A percentile compares a stretch with the other conserved stretches of the same genome.
Evolutionary conservation across 305 asterid species (phyloP).

Genomic region (Fraxinus platypoda): DNA sequence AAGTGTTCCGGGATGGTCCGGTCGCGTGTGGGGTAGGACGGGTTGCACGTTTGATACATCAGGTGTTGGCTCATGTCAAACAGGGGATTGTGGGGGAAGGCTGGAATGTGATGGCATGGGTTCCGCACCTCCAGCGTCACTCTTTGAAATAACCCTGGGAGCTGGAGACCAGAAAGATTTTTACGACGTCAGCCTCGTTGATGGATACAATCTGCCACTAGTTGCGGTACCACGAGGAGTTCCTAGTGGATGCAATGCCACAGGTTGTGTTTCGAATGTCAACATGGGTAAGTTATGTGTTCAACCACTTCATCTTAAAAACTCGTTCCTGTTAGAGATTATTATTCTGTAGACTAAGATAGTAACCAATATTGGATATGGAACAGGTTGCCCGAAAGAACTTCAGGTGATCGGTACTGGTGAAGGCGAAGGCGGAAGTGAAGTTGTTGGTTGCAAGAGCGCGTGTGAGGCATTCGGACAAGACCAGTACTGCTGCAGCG

Average conservation of each 20-base stretch:
- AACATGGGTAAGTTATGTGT: conserved; percentile 49
- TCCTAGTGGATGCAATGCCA: conserved; percentile 57
- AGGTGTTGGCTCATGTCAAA: conserved; percentile 71
- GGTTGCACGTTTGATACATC: conserved; percentile 67
- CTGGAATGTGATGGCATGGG: conserved; percentile 72
- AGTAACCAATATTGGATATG: not conserved
- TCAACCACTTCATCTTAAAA: not conserved
- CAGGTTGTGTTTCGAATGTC: conserved; percentile 66
- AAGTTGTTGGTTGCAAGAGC: conserved; percentile 80
- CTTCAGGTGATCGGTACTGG: conserved; percentile 70
- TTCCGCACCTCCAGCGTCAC: conserved; percentile 73
- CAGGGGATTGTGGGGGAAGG: conserved; percentile 84
- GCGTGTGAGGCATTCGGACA: conserved; percentile 77
- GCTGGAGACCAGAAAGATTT: conserved; percentile 55
- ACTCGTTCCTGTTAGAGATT: not conserved
- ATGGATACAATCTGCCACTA: conserved; percentile 74
- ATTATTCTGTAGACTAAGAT: not conserved
- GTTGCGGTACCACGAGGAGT: conserved; percentile 56
- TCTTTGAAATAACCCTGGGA: conserved; percentile 79
- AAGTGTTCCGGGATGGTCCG: conserved; percentile 67
- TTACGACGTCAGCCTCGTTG: conserved; percentile 81
- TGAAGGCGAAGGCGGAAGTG: conserved; percentile 42
- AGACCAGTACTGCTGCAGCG: conserved; percentile 84
- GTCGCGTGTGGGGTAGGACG: conserved; percentile 85
- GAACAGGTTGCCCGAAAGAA: conserved; percentile 78